Percentiles rank a stretch among this genome's conserved stretches.
These are phyloP conservation scores for Fusarium decemcellulare DNA, from an alignment of 2,329 filamentous ascomycete species.

Conservation along the genomic window DNA sequence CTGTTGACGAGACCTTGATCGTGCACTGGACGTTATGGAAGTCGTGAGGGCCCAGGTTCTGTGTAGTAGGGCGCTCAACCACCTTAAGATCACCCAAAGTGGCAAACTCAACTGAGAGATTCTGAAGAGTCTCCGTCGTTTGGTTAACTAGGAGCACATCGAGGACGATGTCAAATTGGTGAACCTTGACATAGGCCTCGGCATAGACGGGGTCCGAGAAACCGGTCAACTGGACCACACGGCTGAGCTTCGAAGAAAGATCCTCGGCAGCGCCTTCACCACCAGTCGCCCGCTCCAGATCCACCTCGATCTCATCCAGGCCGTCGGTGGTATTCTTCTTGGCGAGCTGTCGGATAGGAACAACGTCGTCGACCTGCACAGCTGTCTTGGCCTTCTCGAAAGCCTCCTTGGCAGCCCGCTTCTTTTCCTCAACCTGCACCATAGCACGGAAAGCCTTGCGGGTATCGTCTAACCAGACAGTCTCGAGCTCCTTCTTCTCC, in stretches of 20 bases:
- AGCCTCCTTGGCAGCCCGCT: conserved; percentile 94
- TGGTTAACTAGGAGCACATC: conserved; percentile 98
- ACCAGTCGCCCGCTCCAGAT: conserved; percentile 94
- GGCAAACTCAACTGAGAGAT: conserved; percentile 98
- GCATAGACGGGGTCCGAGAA: conserved; percentile 99
- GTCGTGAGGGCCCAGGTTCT: conserved; percentile 94
- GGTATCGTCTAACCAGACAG: conserved; percentile 94
- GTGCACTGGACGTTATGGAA: conserved; percentile 99
- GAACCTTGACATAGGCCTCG: conserved; percentile 99
- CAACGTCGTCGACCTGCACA: conserved; percentile 95
- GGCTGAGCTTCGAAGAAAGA: conserved; percentile 91
- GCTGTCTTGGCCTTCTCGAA: conserved; percentile 93
- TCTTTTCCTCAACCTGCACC: conserved; percentile 98
- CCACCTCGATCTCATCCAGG: conserved; percentile 87
- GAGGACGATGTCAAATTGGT: conserved; percentile 98
- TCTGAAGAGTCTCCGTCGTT: conserved; percentile 95
- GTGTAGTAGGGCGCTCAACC: conserved; percentile 94
- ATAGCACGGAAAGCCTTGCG: conserved; percentile 96
- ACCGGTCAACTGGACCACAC: conserved; percentile 96
- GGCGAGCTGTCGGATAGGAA: conserved; percentile 91
- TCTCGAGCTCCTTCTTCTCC: conserved; percentile 90
- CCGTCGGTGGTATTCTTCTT: conserved; percentile 91
- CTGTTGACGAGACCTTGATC: conserved; percentile 98
- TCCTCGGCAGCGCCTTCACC: conserved; percentile 89
- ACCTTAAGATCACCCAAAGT: conserved; percentile 98